Evolutionary conservation across 306 rosid species (phyloP).

Genomic region (Mucuna pruriens): DNA sequence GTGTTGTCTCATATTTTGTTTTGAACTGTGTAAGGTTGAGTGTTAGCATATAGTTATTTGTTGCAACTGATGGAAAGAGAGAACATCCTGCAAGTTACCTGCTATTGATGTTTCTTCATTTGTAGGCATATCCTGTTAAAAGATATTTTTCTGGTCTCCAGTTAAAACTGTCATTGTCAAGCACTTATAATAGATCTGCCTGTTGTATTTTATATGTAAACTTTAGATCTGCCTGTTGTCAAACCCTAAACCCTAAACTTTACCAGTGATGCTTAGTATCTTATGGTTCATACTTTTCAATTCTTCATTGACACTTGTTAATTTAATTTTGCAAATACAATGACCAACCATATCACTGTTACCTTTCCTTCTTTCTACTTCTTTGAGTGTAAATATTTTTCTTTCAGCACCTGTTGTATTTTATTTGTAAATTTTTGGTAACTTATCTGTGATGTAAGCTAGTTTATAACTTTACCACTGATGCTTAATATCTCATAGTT

Average conservation of each 20-base stretch:
- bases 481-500: background rate
- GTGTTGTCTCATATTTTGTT: background rate
- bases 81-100: background rate
- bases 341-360: background rate
- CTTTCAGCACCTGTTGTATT: conserved; percentile 47
- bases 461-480: background rate
- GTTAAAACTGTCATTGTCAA: conserved; percentile 11
- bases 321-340: background rate
- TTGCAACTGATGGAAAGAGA: background rate
- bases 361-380: background rate
- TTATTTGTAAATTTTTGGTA: background rate
- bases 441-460: background rate
- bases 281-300: background rate
- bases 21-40: background rate
- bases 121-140: background rate
- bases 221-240: no score
- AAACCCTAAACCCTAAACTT: no score
- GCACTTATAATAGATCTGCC: background rate
- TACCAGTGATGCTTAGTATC: background rate
- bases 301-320: background rate
- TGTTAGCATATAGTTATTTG: background rate
- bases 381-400: background rate
- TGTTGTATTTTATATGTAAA: background rate
- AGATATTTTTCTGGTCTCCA: background rate
- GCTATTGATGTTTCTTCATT: conserved; percentile 8